Conservation (phyloP, 352 stramenopile genomes). For the Globisporangium spinosum region DNA sequence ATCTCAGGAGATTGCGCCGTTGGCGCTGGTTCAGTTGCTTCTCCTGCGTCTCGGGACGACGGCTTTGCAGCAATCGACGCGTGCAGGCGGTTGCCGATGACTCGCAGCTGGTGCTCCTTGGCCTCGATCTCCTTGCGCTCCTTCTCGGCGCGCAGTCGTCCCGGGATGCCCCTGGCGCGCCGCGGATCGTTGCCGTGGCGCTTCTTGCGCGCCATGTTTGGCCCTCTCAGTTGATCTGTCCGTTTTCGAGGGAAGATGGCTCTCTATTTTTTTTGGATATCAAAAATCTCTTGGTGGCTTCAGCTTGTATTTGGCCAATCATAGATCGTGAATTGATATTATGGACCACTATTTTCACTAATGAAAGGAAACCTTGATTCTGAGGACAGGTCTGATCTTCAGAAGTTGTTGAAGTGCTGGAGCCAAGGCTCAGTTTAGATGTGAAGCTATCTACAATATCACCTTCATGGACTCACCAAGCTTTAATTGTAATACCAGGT, state of each 20-base stretch:
- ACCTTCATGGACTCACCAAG: neutral
- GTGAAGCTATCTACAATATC: neutral
- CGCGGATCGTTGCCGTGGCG: slow-evolving; percentile 22
- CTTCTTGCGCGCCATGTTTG: slow-evolving; percentile 38
- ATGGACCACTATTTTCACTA: neutral
- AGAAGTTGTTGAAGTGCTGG: neutral
- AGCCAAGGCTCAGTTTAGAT: neutral
- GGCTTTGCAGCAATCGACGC: slow-evolving; percentile 9
- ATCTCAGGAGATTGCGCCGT: slow-evolving; percentile 2
- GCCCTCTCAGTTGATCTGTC: neutral
- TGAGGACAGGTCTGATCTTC: neutral
- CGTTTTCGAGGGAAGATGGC: neutral
- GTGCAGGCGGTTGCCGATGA: slow-evolving; percentile 26
- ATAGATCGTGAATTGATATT: neutral
- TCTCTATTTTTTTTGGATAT: neutral
- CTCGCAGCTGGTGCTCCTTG: slow-evolving; percentile 59
- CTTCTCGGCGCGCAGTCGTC: slow-evolving; percentile 28
- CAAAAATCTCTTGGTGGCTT: neutral
- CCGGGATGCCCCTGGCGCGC: slow-evolving; percentile 32
- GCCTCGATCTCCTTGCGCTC: slow-evolving; percentile 37
- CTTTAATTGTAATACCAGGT: neutral
- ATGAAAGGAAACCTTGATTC: neutral
- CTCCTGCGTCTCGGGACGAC: slow-evolving; percentile 9
- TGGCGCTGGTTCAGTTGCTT: slow-evolving; percentile 6
- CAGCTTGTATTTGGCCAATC: neutral